A percentile compares a stretch with the other conserved stretches of the same genome.
Evolutionary conservation across 2,329 filamentous ascomycete genomes (phyloP).

Genomic region (Herpomyces periplanetae): DNA sequence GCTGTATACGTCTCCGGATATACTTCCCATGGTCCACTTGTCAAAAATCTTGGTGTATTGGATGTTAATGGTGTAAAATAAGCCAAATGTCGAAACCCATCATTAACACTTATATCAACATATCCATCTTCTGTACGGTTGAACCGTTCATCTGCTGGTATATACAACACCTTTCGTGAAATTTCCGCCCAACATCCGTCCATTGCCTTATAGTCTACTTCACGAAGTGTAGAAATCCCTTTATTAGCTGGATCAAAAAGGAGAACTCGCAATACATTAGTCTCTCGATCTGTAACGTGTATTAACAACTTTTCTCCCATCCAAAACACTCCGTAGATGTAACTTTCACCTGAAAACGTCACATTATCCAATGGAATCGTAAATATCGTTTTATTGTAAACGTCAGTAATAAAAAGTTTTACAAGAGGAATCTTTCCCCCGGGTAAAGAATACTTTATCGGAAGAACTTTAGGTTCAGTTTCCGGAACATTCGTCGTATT

Average conservation of each 20-base stretch:
- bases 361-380: conserved; percentile 33
- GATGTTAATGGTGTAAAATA: conserved; percentile 80
- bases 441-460: conserved; percentile 92
- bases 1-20: no score
- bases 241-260: conserved; percentile 37
- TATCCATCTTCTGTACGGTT: conserved; percentile 54
- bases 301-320: conserved; percentile 56
- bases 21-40: conserved; percentile 24
- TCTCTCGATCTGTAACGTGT: conserved; percentile 72
- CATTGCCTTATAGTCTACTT: conserved; percentile 36
- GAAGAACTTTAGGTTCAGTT: no score
- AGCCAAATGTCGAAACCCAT: conserved; percentile 57
- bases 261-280: conserved; percentile 53
- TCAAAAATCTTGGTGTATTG: conserved; percentile 19
- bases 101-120: conserved; percentile 51
- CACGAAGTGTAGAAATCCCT: conserved; percentile 35
- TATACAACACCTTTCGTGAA: conserved; percentile 41
- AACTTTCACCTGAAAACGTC: conserved; percentile 38
- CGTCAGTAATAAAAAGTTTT: conserved; percentile 52
- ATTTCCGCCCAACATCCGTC: conserved; percentile 95
- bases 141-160: conserved; percentile 40
- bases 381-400: conserved; percentile 36
- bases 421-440: conserved; percentile 76
- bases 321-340: conserved; percentile 83
- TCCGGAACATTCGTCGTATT: conserved; percentile 72